Conservation (phyloP, 2,329 filamentous ascomycete genomes). For the Chlorencoelia australis region DNA sequence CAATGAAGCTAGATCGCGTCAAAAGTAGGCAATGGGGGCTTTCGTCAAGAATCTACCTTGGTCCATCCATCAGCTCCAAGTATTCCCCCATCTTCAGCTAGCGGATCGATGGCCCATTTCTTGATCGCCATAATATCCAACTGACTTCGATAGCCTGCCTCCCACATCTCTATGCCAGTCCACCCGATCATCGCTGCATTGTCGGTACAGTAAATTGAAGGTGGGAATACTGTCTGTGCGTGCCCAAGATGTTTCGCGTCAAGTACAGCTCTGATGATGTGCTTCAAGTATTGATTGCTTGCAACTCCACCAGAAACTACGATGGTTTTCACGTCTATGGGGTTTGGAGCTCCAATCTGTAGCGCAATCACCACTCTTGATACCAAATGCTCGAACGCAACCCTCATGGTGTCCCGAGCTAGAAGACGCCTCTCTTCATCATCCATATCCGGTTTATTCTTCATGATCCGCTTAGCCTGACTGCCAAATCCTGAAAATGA, state of each 20-base stretch:
- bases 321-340: conserved; percentile 42
- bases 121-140: conserved; percentile 49
- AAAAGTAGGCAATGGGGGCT: too few relatives aligned
- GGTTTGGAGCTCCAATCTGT: conserved; percentile 25
- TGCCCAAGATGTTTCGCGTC: conserved; percentile 54
- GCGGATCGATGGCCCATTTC: conserved; percentile 66
- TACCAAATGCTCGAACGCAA: conserved; percentile 80
- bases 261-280: conserved; percentile 49
- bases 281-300: conserved; percentile 67
- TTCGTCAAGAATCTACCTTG: too few relatives aligned
- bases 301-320: conserved; percentile 89
- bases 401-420: conserved; percentile 63
- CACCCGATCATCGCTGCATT: conserved; percentile 98
- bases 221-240: conserved; percentile 63
- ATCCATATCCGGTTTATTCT: conserved; percentile 34
- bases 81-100: conserved; percentile 53
- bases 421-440: conserved; percentile 56
- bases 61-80: conserved; percentile 48
- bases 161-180: conserved; percentile 87
- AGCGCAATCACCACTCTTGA: conserved; percentile 65
- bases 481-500: conserved; percentile 67
- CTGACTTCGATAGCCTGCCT: conserved; percentile 59
- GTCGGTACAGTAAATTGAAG: conserved; percentile 71
- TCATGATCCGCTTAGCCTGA: conserved; percentile 48
- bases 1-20: too few relatives aligned